phyloP scores from a whole-genome alignment of 192 early-diverging fungal genomes.

The Podila epigama region DNA sequence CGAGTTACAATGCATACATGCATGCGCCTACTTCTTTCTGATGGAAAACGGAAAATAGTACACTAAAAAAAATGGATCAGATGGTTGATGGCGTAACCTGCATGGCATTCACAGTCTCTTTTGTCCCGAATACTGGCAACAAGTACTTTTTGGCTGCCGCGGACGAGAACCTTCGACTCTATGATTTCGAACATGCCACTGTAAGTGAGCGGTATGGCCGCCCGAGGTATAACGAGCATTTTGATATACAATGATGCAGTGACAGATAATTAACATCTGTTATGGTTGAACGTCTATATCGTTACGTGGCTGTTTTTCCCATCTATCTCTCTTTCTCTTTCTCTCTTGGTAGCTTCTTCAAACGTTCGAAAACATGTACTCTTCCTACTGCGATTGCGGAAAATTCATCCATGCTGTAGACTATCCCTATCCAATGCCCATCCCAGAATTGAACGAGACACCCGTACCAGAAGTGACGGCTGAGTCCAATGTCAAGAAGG shows the following conservation, averaged over 20 bases:
- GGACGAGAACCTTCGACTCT: conserved; percentile 87
- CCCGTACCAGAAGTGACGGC: conserved; percentile 31
- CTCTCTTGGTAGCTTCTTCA: conserved; percentile 56
- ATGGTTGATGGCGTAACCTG: conserved; percentile 88
- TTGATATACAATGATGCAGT: no score
- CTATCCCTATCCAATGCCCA: conserved; percentile 47
- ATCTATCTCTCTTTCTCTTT: neutral
- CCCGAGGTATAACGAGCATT: no score
- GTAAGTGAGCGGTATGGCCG: conserved; percentile 57
- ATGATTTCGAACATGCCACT: conserved; percentile 83
- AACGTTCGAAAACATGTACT: conserved; percentile 79
- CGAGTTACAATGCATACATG: no score
- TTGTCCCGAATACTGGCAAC: conserved; percentile 93
- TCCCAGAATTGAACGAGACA: conserved; percentile 45
- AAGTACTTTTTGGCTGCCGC: conserved; percentile 91
- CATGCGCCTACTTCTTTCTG: no score
- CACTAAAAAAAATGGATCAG: conserved; percentile 66
- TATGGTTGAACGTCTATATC: neutral
- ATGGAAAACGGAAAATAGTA: no score
- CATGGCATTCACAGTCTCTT: conserved; percentile 96
- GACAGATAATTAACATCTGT: neutral
- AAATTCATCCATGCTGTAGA: conserved; percentile 86
- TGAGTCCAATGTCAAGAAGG: conserved; percentile 36
- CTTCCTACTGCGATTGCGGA: conserved; percentile 94
- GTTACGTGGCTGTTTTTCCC: neutral